A percentile compares a stretch with the other conserved stretches of the same genome.
Evolutionary conservation across 176 grass and related monocot genomes (phyloP).

Genomic region (Avena sativa): DNA sequence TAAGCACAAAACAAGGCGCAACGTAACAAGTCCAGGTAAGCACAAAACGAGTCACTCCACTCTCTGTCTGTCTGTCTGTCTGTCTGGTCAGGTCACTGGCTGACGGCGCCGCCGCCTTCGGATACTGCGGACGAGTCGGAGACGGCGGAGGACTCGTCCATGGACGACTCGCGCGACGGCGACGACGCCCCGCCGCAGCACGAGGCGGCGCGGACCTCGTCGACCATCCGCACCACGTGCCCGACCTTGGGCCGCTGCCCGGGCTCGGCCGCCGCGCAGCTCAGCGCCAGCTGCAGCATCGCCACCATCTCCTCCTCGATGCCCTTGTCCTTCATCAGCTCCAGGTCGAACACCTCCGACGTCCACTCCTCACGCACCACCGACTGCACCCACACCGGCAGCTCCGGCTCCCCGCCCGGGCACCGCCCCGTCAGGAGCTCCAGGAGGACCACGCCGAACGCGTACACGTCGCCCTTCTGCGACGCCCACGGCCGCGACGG

Average conservation of each 20-base stretch:
- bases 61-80: background rate
- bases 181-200: conserved; percentile 30
- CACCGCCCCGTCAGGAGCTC: conserved; percentile 84
- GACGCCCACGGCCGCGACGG: conserved; percentile 72
- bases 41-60: background rate
- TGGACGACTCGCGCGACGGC: conserved; percentile 72
- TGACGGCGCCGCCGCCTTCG: conserved; percentile 48
- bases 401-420: conserved; percentile 48
- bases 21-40: too few species aligned
- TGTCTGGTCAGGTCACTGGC: conserved; percentile 39
- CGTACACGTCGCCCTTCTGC: conserved; percentile 92
- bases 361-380: conserved; percentile 99
- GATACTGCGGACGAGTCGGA: conserved; percentile 65
- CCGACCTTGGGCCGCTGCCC: conserved; percentile 90
- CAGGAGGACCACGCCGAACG: conserved; percentile 87
- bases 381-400: conserved; percentile 93
- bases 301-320: conserved; percentile 99
- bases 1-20: too few species aligned
- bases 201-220: conserved; percentile 62
- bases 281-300: conserved; percentile 87
- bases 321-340: conserved; percentile 96
- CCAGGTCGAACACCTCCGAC: conserved; percentile 97
- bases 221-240: conserved; percentile 84
- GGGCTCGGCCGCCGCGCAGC: conserved; percentile 57
- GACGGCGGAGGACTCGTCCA: conserved; percentile 73